Conservation (phyloP, 371 early-diverging fungal genomes). For the Mucor lusitanicus region DNA sequence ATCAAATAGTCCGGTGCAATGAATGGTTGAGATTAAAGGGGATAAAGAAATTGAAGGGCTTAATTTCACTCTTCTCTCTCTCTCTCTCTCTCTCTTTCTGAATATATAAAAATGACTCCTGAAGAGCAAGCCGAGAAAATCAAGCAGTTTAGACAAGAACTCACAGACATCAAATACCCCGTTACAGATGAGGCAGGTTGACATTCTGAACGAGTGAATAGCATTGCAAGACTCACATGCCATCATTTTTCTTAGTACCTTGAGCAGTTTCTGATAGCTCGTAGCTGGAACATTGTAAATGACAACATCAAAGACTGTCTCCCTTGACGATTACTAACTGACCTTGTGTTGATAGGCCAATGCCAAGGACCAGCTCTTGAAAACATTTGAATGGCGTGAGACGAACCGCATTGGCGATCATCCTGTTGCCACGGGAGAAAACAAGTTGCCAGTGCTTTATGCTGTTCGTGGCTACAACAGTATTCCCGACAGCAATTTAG, state of each 20-base stretch:
- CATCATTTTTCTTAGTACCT: conserved; percentile 37
- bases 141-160: conserved; percentile 14
- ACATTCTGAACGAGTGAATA: neutral
- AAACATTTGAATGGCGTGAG: conserved; percentile 72
- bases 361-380: conserved; percentile 68
- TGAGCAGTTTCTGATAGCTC: conserved; percentile 63
- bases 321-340: neutral
- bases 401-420: conserved; percentile 67
- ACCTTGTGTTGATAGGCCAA: conserved; percentile 39
- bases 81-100: neutral
- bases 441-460: conserved; percentile 70
- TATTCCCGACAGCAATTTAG: conserved; percentile 71
- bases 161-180: conserved; percentile 11
- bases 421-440: conserved; percentile 65
- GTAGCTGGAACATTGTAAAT: conserved; percentile 62
- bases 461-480: conserved; percentile 71
- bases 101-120: conserved; percentile 7
- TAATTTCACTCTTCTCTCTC: neutral
- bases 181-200: conserved; percentile 15
- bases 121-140: conserved; percentile 14
- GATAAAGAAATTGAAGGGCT: neutral
- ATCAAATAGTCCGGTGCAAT: neutral
- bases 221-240: neutral
- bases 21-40: neutral
- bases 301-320: no score